Base-by-base conservation (phyloP, 2,329 filamentous ascomycete species). In the Madurella mycetomatis region DNA sequence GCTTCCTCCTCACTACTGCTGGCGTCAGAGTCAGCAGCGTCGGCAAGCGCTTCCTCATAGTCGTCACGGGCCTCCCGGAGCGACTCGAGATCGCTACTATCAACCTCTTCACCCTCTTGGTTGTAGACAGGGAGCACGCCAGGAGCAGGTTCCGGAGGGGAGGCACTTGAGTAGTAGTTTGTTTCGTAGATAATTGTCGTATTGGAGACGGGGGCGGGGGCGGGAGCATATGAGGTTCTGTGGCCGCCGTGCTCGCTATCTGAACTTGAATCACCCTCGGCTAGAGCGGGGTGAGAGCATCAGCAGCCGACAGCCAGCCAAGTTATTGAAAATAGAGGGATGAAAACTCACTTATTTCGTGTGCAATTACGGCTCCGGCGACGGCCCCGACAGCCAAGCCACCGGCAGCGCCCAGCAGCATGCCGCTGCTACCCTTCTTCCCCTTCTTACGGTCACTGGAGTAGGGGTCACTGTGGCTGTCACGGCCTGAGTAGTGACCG, bases 371-470 rank as follows among this genome's bases (percentile, higher is more conserved):
- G 4, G 80, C 83, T 45, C 82, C 83, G 11, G 79, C 83, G 34
- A 82, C 65, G 42, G 75, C 78, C 57, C 81, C 81, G 9, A 76
- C 70, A 0, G 80, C 82, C 30, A 84, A 57, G 64, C 83, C 83
- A 42, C 76, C 83, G 5, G 79, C 78, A 49, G 77, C 83, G 18
- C 76, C 81, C 39, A 81, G 70, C 17, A 84, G 66, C 62, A 81
- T 73, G 62, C 77, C 76, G 37, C 76, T 76, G 25, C 76, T 74
- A 46, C 74, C 73, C 45, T 71, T 70, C 51, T 69, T 67, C 60
- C 73, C 68, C 57, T 72, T 64, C 42, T 73, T 67, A n/a, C 30
- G 40, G 30, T 41, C 51, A 19, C 42, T n/a, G 30, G 43, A 39
- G 5, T 49, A 41, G 9, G 25, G 47, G 7, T 19, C 42, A 40